These are phyloP conservation scores for Mycotypha africana DNA, from an alignment of 371 early-diverging fungal species.

Conservation along the genomic window DNA sequence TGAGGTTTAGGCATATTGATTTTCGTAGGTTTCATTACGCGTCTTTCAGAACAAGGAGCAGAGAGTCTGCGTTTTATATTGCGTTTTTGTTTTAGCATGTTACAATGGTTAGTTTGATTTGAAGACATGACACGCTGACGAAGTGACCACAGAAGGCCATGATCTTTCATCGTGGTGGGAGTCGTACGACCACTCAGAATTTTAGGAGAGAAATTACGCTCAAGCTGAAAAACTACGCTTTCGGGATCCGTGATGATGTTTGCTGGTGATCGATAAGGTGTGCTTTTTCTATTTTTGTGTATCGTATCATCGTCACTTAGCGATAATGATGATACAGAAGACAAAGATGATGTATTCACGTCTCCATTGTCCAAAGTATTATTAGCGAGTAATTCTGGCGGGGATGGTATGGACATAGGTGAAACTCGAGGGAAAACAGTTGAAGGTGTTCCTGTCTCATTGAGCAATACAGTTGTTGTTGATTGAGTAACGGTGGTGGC, in stretches of 20 bases:
- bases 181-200: conserved; percentile 3
- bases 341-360: neutral
- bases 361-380: conserved; percentile 19
- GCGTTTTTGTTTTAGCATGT: neutral
- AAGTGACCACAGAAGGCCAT: conserved; percentile 14
- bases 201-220: neutral
- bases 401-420: conserved; percentile 22
- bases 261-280: conserved; percentile 19
- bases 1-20: too few species aligned
- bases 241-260: conserved; percentile 5
- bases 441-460: too few species aligned
- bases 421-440: conserved; percentile 19
- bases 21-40: neutral
- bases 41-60: neutral
- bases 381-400: conserved; percentile 31
- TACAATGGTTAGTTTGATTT: too few species aligned
- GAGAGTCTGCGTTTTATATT: neutral
- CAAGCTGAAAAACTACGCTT: conserved; percentile 17
- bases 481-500: too few species aligned
- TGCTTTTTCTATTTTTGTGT: conserved; percentile 6
- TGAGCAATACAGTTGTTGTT: too few species aligned
- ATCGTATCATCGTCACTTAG: neutral
- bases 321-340: neutral
- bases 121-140: conserved; percentile 13
- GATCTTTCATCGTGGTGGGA: too few species aligned